These are phyloP conservation scores for Cercospora brassicicola DNA, from an alignment of 2,329 filamentous ascomycete species.

Conservation along the genomic window DNA sequence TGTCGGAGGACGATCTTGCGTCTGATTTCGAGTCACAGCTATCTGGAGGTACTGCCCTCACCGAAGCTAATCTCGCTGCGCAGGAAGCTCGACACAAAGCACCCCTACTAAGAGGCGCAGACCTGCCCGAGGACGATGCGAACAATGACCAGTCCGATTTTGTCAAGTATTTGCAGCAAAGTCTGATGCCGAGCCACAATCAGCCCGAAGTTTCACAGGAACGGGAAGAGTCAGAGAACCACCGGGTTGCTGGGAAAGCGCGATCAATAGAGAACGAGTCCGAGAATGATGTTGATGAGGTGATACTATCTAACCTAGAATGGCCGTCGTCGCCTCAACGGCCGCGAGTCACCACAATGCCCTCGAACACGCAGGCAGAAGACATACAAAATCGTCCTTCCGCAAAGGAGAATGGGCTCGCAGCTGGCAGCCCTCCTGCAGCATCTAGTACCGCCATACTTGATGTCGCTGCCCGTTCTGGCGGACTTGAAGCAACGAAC, in stretches of 20 bases:
- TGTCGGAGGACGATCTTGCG: neutral
- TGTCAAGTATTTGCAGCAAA: constrained; percentile 28
- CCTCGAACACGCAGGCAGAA: neutral
- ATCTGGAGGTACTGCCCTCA: constrained; percentile 26
- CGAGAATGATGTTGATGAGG: constrained; percentile 15
- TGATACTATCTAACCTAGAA: constrained; percentile 11
- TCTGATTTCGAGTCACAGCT: neutral
- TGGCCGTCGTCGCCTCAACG: constrained; percentile 25
- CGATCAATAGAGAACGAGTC: neutral
- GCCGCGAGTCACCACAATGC: neutral
- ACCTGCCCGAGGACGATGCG: constrained; percentile 37
- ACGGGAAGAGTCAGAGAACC: neutral
- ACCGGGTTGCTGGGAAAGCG: neutral
- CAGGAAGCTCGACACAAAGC: constrained; percentile 33
- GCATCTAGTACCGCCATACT: neutral
- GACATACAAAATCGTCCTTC: neutral
- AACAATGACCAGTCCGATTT: constrained; percentile 34
- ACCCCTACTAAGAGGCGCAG: constrained; percentile 28
- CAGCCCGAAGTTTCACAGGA: neutral
- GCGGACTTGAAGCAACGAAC: neutral
- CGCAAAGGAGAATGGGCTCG: neutral
- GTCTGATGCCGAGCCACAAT: neutral
- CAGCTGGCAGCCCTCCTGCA: neutral
- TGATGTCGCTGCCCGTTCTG: neutral
- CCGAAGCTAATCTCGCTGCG: constrained; percentile 37